Percentiles rank a stretch among this genome's conserved stretches.
Evolutionary conservation across 2,329 filamentous ascomycete species (phyloP).

Genomic region (Bipolaris sorokiniana): DNA sequence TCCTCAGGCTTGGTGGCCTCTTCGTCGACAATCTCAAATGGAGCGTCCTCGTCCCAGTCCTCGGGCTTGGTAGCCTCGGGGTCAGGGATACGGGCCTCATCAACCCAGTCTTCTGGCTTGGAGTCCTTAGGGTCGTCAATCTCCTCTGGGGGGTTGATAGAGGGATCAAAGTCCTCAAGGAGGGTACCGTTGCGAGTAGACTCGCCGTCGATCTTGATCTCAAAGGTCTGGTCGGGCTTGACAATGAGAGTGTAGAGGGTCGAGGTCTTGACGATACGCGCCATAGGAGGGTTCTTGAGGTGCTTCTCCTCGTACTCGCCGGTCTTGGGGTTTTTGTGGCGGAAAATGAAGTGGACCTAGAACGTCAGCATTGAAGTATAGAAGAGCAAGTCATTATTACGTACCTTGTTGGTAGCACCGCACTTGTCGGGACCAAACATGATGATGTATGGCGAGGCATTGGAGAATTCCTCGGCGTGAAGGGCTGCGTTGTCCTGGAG

Average conservation of each 20-base stretch:
- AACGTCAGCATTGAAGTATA: constrained; percentile 25
- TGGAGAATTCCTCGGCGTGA: constrained; percentile 96
- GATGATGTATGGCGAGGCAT: constrained; percentile 96
- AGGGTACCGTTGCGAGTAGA: constrained; percentile 87
- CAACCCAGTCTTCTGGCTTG: constrained; percentile 97
- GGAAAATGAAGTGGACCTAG: constrained; percentile 90
- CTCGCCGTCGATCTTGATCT: constrained; percentile 90
- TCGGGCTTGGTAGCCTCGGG: constrained; percentile 95
- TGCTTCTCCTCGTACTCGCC: constrained; percentile 99
- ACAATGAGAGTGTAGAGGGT: constrained; percentile 97
- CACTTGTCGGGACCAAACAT: constrained; percentile 99
- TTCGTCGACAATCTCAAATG: constrained; percentile 94
- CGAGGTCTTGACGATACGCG: constrained; percentile 87
- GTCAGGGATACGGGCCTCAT: constrained; percentile 87
- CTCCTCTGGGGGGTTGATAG: constrained; percentile 94
- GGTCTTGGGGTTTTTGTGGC: constrained; percentile 99
- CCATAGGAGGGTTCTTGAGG: constrained; percentile 79
- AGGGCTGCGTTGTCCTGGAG: constrained; percentile 97
- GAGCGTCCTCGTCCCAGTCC: constrained; percentile 98
- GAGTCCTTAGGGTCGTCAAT: constrained; percentile 92
- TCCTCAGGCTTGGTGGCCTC: constrained; percentile 90
- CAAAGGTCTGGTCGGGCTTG: constrained; percentile 93
- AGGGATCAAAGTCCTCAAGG: constrained; percentile 87
- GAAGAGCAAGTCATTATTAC: constrained; percentile 3
- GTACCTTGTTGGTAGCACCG: constrained; percentile 96